phyloP scores from a whole-genome alignment of 2,329 filamentous ascomycete species.

The Trichoderma koningiopsis region DNA sequence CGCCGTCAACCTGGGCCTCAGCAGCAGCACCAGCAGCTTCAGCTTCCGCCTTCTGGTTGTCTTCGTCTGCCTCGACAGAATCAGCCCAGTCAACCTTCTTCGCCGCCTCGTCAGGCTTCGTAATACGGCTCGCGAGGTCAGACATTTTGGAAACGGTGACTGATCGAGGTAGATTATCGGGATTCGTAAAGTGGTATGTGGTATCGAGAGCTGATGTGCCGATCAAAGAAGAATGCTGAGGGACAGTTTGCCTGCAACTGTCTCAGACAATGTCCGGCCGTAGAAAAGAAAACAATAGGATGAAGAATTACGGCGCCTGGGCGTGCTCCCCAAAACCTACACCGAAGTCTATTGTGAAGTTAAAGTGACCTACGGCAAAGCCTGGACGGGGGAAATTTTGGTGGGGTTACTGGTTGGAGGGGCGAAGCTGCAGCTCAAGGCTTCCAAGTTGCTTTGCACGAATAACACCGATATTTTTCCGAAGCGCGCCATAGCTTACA shows the following conservation, averaged over 20 bases:
- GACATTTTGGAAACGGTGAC: conserved; percentile 41
- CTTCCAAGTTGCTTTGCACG: neutral
- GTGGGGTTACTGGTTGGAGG: conserved; percentile 40
- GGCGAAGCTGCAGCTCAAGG: conserved; percentile 32
- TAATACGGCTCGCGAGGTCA: conserved; percentile 56
- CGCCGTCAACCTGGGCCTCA: conserved; percentile 43
- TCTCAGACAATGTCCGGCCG: neutral
- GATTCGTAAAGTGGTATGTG: neutral
- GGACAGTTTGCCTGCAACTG: conserved; percentile 23
- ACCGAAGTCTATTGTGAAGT: conserved; percentile 6
- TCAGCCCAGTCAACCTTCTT: neutral
- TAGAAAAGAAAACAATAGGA: neutral
- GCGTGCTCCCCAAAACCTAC: conserved; percentile 10
- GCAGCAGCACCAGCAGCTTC: conserved; percentile 30
- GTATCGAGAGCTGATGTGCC: neutral
- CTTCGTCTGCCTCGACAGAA: conserved; percentile 27
- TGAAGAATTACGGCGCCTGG: conserved; percentile 12
- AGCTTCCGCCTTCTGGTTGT: conserved; percentile 31
- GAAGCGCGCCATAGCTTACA: conserved; percentile 29
- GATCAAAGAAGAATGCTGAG: neutral
- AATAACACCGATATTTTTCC: conserved; percentile 36
- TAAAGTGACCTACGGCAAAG: conserved; percentile 2
- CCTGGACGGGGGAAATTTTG: conserved; percentile 32
- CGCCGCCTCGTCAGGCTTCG: conserved; percentile 44
- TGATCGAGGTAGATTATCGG: conserved; percentile 1